Evolutionary conservation across 768 basidiomycete genomes (phyloP), one percentile per base, ranked within the genome.

Genomic region (Rhodosporidiobolus sp.): DNA sequence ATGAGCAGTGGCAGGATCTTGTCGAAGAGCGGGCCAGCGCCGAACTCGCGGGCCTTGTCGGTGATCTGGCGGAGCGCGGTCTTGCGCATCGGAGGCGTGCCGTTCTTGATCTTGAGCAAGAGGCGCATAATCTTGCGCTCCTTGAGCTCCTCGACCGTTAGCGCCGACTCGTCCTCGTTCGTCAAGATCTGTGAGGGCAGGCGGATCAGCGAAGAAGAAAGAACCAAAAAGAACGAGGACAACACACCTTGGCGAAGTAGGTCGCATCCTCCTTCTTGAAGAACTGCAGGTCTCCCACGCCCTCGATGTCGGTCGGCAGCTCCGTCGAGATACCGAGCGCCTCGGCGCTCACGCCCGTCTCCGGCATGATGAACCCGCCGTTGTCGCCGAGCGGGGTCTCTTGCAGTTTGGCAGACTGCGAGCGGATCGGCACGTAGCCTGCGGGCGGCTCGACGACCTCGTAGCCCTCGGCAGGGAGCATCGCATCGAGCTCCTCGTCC

Each of bases 91-190:
- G 96, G 95, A 35, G 96, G 96, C 5, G 95, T 98, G 60, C 96
- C 96, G 80, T 98, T 99, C 85, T 99, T 98, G 83, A 99, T 98
- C 83, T 98, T 98, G 77, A 99, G 86, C 64, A 99, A 84, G 32
- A 99, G 83, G 34, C 96, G 89, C 94, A 98, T 97, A 78, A 98
- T 98, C 82, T 98, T 99, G 79, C 95, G 88, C 83, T 98, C 96
- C 83, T 99, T 99, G 88, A 98, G 90, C 84, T 99, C 96, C 61
- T 98, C 96, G 14, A 98, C 90, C 1, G 90, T 88, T 58, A 97
- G 84, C 80, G 90, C 88, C 3, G 89, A 90, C 82, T 98, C 96
- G 77, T 97, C 93, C 49, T 75, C 76, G n/a, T 75, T 69, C 65
- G 76, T 72, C 63, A 81, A 72, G 53, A 79, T 78, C 77, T 75